Evolutionary conservation across 345 rosid genomes (phyloP), one percentile per base, ranked within the genome.

Genomic region (Arabidopsis suecica): DNA sequence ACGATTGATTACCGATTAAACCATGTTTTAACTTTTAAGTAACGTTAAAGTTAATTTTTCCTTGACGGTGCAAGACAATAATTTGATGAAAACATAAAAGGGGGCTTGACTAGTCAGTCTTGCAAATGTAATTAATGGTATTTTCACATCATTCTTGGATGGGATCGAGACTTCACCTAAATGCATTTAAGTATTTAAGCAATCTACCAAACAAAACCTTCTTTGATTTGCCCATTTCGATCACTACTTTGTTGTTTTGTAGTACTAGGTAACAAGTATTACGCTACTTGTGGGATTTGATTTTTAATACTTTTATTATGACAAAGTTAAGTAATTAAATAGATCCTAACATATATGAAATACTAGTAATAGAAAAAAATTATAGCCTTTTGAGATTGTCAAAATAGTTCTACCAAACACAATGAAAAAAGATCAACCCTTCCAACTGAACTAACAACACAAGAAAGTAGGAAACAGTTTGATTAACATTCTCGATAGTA

Each of bases 201-300:
- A 69, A 44, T 76, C 70, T 47, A 76, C 80, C 71, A 76, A 69
- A 69, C 41, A 47, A 66, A 73, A 44, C 49, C 65, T 6, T 45
- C 32, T 73, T 25, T 47, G 47, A 36, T 34, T 25, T 9, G 22
- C 32, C 9, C n/a, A 13, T 63, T 63, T 62, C 13, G 20, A 30
- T 34, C 59, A 56, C 57, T 56, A 34, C 30, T 56, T 51, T 13
- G 44, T 22, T 55, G 54, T 47, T 73, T 14, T 45, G 48, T 55
- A 32, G 48, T 55, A 32, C 64, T 44, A 44, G 25, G 38, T 14
- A 13, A 51, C 16, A 56, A 11, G 30, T 5, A 51, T 18, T 22
- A 65, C 13, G 45, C 69, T 34, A 36, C 8, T 28, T 65, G 3
- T 36, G 56, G 50, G 9, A 62, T 25, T 38, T 22, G 25, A 56